phyloP scores from a whole-genome alignment of 2,329 filamentous ascomycete species.

The Xylaria sp. region DNA sequence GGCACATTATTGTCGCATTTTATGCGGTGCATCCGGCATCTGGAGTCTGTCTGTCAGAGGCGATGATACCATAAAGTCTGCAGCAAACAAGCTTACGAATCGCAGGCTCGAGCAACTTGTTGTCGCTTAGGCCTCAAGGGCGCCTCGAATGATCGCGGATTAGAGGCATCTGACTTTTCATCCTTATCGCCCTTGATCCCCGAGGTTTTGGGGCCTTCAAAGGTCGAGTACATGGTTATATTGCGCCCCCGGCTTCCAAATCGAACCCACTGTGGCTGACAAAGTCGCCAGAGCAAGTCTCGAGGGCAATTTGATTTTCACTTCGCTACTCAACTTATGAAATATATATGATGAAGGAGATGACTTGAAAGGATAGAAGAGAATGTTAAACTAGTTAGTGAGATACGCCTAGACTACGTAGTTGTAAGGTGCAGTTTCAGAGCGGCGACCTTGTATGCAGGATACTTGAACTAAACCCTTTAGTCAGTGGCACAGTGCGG shows the following conservation, averaged over 20 bases:
- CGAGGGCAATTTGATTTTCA: background rate
- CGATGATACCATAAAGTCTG: conserved; percentile 6
- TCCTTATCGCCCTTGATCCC: conserved; percentile 25
- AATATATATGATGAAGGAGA: background rate
- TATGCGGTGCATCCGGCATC: conserved; percentile 54
- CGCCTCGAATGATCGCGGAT: conserved; percentile 34
- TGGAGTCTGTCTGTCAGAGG: conserved; percentile 30
- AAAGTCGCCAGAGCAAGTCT: background rate
- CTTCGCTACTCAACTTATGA: background rate
- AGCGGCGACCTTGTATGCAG: background rate
- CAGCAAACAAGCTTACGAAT: conserved; percentile 48
- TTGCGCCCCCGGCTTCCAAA: background rate
- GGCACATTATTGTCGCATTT: conserved; percentile 55
- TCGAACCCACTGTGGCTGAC: background rate
- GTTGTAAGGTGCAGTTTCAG: background rate
- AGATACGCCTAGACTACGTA: background rate
- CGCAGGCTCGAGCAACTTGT: conserved; percentile 44
- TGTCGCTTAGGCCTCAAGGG: conserved; percentile 40
- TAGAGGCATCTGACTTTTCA: conserved; percentile 24
- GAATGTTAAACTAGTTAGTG: background rate
- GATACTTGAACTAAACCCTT: background rate
- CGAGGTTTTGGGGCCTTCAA: conserved; percentile 22
- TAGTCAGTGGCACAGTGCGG: background rate
- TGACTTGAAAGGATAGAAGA: background rate
- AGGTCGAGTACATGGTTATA: conserved; percentile 28